A percentile compares a stretch with the other conserved stretches of the same genome.
Evolutionary conservation across 192 early-diverging fungal species (phyloP).

Genomic region (Backusella australiensis): DNA sequence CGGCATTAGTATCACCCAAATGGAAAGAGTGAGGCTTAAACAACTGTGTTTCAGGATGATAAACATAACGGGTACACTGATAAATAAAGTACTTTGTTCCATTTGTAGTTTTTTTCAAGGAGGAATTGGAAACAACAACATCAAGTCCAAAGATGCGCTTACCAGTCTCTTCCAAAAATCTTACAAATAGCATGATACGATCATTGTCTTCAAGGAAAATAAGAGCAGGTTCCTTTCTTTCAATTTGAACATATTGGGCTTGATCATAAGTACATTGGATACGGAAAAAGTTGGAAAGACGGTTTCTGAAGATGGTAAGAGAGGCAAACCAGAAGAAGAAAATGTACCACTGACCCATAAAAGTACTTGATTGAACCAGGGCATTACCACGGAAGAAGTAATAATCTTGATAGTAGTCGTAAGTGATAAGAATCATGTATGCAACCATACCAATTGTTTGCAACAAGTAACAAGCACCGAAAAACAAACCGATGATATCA

Average conservation of each 20-base stretch:
- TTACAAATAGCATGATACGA: conserved; percentile 27
- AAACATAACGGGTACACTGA: conserved; percentile 76
- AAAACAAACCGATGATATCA: conserved; percentile 38
- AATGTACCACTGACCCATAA: conserved; percentile 51
- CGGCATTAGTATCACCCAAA: conserved; percentile 51
- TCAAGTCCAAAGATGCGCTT: conserved; percentile 37
- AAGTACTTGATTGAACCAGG: conserved; percentile 39
- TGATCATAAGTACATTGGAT: conserved; percentile 42
- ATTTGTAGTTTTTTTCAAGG: conserved; percentile 42
- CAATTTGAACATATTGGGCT: conserved; percentile 46
- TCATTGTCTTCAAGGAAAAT: conserved; percentile 39
- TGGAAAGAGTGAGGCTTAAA: conserved; percentile 60
- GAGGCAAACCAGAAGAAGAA: conserved; percentile 43
- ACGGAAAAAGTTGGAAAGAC: conserved; percentile 51
- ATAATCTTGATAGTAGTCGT: conserved; percentile 46
- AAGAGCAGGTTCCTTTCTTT: conserved; percentile 36
- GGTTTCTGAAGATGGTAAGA: conserved; percentile 39
- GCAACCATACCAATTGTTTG: conserved; percentile 39
- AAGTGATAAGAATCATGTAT: conserved; percentile 38
- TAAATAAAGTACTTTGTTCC: conserved; percentile 63
- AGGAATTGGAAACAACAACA: conserved; percentile 40
- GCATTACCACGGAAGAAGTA: conserved; percentile 36
- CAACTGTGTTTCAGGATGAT: conserved; percentile 42
- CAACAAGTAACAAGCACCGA: conserved; percentile 33
- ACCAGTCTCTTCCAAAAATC: conserved; percentile 8